Evolutionary conservation across 805 yeast species (phyloP).

Genomic region (Vanderwaltozyma tropicalis): DNA sequence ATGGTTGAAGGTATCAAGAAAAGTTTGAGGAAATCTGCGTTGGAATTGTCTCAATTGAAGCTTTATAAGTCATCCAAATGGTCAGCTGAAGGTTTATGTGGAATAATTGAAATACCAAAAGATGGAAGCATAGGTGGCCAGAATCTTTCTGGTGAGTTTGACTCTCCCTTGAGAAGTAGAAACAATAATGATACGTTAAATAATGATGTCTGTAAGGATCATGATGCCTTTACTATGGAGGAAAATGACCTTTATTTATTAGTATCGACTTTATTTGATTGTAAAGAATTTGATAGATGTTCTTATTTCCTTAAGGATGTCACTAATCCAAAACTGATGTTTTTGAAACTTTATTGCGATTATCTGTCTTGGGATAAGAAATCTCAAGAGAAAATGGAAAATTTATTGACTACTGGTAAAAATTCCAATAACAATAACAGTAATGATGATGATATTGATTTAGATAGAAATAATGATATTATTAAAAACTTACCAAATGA

Average conservation of each 20-base stretch:
- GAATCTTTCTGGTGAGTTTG: constrained; percentile 5
- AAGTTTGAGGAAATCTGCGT: constrained; percentile 33
- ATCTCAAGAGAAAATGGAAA: constrained; percentile 61
- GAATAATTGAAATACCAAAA: constrained; percentile 29
- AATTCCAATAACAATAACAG: constrained; percentile 3
- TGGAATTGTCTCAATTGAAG: constrained; percentile 43
- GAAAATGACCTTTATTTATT: constrained; percentile 42
- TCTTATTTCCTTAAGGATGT: constrained; percentile 46
- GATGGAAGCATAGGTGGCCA: not conserved
- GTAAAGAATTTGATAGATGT: constrained; percentile 78
- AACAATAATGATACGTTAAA: not conserved
- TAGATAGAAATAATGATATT: constrained; percentile 1
- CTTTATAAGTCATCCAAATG: constrained; percentile 69
- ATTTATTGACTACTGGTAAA: constrained; percentile 38
- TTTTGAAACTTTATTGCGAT: constrained; percentile 57
- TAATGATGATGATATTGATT: constrained; percentile 5
- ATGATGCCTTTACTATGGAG: constrained; percentile 12
- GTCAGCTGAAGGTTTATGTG: constrained; percentile 73
- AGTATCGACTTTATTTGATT: constrained; percentile 66
- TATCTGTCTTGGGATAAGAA: constrained; percentile 71
- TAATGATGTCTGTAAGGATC: not conserved
- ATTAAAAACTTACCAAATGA: not conserved
- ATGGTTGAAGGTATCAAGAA: constrained; percentile 11
- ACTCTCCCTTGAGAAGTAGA: constrained; percentile 15
- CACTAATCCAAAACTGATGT: constrained; percentile 37